A percentile compares a stretch with the other conserved stretches of the same genome.
These are phyloP conservation scores for Chimonanthus salicifolius DNA, from an alignment of 164 flowering plant species.

Conservation along the genomic window DNA sequence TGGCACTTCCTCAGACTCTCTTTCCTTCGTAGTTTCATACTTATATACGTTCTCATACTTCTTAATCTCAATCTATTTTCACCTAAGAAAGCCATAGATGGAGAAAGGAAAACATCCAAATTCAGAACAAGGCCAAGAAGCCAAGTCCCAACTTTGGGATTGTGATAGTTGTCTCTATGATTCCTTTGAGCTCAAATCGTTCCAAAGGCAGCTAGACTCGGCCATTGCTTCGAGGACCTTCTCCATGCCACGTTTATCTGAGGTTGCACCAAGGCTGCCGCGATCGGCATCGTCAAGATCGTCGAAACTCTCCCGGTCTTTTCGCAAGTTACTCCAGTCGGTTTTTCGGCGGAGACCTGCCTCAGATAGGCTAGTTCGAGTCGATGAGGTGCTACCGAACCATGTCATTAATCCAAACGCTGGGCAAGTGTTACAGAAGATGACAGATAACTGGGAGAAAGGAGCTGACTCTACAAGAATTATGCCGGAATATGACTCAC, in stretches of 20 bases:
- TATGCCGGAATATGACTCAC: background rate
- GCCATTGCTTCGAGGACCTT: conserved; percentile 39
- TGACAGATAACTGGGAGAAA: background rate
- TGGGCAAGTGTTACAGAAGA: conserved; percentile 7
- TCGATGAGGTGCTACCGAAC: conserved; percentile 1
- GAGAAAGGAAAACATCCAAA: conserved; percentile 4
- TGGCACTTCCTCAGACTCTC: background rate
- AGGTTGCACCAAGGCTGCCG: conserved; percentile 13
- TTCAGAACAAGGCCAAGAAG: conserved; percentile 1
- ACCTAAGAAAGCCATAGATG: conserved; percentile 2
- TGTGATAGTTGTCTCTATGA: conserved; percentile 84
- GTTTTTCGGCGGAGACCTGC: conserved; percentile 34
- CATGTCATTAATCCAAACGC: conserved; percentile 20
- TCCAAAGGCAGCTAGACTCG: conserved; percentile 70
- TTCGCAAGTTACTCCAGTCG: conserved; percentile 43
- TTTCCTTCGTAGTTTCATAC: background rate
- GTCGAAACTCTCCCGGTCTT: conserved; percentile 51
- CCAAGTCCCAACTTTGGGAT: conserved; percentile 52
- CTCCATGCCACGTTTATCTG: conserved; percentile 5
- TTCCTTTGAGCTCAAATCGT: conserved; percentile 81
- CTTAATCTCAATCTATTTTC: background rate
- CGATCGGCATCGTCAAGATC: conserved; percentile 18
- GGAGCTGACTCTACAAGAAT: background rate
- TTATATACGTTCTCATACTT: background rate
- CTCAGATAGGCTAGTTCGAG: background rate